Evolutionary conservation across 768 basidiomycete genomes (phyloP), one percentile per base, ranked within the genome.

Genomic region (Termitomyces titanicus): DNA sequence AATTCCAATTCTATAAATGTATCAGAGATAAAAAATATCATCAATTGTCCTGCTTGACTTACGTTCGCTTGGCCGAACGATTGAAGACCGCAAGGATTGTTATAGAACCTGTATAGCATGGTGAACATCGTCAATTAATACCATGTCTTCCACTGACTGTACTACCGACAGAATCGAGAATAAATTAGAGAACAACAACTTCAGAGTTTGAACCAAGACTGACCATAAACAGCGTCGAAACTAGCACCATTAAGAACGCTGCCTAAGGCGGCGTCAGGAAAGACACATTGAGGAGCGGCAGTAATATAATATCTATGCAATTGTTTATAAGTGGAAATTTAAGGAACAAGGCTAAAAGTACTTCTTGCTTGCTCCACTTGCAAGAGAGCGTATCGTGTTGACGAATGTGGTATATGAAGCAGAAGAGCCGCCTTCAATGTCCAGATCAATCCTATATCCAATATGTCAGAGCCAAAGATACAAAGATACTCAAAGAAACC

Each of bases 181-280:
- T 6, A 46, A 17, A 25, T 53, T 10, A 50, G 52, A 20, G 46
- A 53, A 2, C 50, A 38, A 39, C 20, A 39, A 51, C 22, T 3
- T 42, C 39, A 51, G 18, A 42, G 5, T 31, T 20, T 3, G 5
- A 45, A 6, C 15, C 11, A 38, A 50, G 39, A 18, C 69, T 38
- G 57, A 79, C 77, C 86, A 59, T 87, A 89, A 56, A 90, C 71
- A 1, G 85, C 86, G 69, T 90, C 88, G 59, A 89, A 90, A 5
- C 66, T 75, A 11, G 81, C 86, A 0, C 74, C 62, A 62, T 87
- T 81, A 52, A 89, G 71, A 20, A 86, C 83, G 9, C 73, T 72
- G 10, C 83, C 79, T 7, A 89, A 69, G 44, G 79, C 76, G 7
- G 76, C 78, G 63, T 89, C 88, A 3, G 88, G 86, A 71, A 79